phyloP scores from a whole-genome alignment of 2,329 filamentous ascomycete species.

The Fusarium citri region DNA sequence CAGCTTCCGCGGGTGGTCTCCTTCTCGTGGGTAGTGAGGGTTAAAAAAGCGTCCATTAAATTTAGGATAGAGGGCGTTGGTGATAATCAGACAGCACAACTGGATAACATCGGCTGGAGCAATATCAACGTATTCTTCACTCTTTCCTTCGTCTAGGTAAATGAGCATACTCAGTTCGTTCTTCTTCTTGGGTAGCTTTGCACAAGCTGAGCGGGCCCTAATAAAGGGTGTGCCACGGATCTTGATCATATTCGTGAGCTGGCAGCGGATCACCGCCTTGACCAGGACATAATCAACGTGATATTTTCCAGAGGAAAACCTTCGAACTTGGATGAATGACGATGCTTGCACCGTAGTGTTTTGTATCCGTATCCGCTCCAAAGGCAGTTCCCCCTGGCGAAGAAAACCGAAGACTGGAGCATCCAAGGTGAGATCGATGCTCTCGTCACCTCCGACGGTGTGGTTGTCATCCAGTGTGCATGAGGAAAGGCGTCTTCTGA shows the following conservation, averaged over 20 bases:
- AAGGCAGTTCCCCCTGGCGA: slow-evolving; percentile 37
- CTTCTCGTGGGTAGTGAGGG: slow-evolving; percentile 8
- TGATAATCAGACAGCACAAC: slow-evolving; percentile 61
- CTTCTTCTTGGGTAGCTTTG: slow-evolving; percentile 52
- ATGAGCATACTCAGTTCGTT: slow-evolving; percentile 59
- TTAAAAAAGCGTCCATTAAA: slow-evolving; percentile 47
- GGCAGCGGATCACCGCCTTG: slow-evolving; percentile 53
- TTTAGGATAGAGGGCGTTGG: slow-evolving; percentile 64
- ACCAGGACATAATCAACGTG: slow-evolving; percentile 56
- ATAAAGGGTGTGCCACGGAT: slow-evolving; percentile 56
- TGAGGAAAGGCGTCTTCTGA: slow-evolving; percentile 31
- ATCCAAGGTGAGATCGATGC: slow-evolving; percentile 53
- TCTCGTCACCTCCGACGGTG: slow-evolving; percentile 28
- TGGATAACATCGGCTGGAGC: slow-evolving; percentile 51
- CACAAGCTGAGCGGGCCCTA: slow-evolving; percentile 51
- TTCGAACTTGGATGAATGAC: slow-evolving; percentile 47
- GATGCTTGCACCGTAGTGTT: slow-evolving; percentile 35
- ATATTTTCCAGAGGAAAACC: slow-evolving; percentile 38
- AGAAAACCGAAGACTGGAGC: slow-evolving; percentile 21
- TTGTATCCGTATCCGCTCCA: slow-evolving; percentile 31
- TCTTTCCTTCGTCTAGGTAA: slow-evolving; percentile 46
- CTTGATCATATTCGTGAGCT: slow-evolving; percentile 28
- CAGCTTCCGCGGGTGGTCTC: slow-evolving; percentile 36
- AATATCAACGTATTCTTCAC: slow-evolving; percentile 57
- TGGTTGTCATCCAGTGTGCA: slow-evolving; percentile 40